Evolutionary conservation across 2,329 filamentous ascomycete genomes (phyloP).

Genomic region (Drechslerella coelobrocha): DNA sequence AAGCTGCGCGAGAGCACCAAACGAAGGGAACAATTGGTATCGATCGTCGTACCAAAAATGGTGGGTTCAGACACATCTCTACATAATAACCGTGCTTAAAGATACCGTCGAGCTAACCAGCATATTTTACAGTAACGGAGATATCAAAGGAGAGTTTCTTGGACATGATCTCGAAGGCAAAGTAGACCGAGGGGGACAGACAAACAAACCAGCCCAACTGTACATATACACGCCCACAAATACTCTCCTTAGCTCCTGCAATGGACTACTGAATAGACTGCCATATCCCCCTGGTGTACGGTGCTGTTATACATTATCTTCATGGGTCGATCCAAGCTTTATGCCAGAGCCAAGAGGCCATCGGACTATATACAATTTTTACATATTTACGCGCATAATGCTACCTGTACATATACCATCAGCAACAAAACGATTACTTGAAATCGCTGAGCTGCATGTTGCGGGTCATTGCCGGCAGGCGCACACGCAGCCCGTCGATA

Average conservation of each 20-base stretch:
- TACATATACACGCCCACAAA: not conserved
- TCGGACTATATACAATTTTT: not conserved
- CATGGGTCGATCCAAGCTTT: too few species aligned
- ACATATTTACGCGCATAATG: not conserved
- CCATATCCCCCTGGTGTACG: too few species aligned
- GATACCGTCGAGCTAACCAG: not conserved
- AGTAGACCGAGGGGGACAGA: too few species aligned
- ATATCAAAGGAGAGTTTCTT: conserved; percentile 97
- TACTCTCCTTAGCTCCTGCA: too few species aligned
- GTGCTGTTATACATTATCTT: too few species aligned
- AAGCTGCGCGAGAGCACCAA: conserved; percentile 73
- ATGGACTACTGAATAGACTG: too few species aligned
- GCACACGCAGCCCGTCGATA: conserved; percentile 83
- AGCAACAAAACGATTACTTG: conserved; percentile 56
- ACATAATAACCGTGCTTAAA: not conserved
- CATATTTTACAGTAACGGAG: conserved; percentile 70
- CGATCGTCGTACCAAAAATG: conserved; percentile 79
- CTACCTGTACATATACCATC: not conserved
- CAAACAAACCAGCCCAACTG: conserved; percentile 10
- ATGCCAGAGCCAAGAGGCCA: too few species aligned
- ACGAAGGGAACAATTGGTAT: conserved; percentile 79
- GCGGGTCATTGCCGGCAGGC: conserved; percentile 88
- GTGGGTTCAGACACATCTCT: conserved; percentile 25
- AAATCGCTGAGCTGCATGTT: conserved; percentile 98
- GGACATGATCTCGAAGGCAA: conserved; percentile 71